phyloP scores from a whole-genome alignment of 2,329 filamentous ascomycete genomes.

The Ambrosiella beaveri region DNA sequence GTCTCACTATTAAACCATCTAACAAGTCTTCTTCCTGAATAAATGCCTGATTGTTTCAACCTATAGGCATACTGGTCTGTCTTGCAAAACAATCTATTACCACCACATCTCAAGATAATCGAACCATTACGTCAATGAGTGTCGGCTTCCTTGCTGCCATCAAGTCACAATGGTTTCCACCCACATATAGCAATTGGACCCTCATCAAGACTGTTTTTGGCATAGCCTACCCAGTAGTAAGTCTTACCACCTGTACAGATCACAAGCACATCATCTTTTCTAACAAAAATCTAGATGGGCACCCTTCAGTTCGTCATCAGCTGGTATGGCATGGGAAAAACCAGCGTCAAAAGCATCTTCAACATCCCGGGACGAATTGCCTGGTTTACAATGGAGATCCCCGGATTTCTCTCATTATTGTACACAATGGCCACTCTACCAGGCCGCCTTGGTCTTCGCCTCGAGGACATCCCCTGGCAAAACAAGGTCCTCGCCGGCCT shows the following conservation, averaged over 20 bases:
- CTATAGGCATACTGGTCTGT: no score
- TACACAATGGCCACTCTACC: conserved; percentile 64
- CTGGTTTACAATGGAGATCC: conserved; percentile 78
- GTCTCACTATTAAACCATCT: no score
- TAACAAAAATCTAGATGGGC: conserved; percentile 37
- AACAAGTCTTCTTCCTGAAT: no score
- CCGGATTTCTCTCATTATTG: conserved; percentile 58
- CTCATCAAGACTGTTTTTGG: conserved; percentile 34
- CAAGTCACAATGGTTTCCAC: conserved; percentile 31
- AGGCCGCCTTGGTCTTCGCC: conserved; percentile 32
- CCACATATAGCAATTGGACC: conserved; percentile 40
- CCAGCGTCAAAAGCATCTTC: conserved; percentile 52
- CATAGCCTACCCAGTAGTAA: conserved; percentile 34
- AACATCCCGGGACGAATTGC: conserved; percentile 81
- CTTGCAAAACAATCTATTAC: no score
- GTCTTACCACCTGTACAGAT: conserved; percentile 14
- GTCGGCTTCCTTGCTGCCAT: neutral
- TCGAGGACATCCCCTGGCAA: conserved; percentile 47
- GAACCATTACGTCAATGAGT: neutral
- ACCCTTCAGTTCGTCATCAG: conserved; percentile 57
- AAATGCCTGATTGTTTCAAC: no score
- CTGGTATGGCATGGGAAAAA: conserved; percentile 89
- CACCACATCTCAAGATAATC: no score
- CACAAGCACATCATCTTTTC: neutral
- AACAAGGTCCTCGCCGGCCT: conserved; percentile 60